Conservation (phyloP, 176 grass and related monocot species). For the Urochloa ruziziensis region DNA sequence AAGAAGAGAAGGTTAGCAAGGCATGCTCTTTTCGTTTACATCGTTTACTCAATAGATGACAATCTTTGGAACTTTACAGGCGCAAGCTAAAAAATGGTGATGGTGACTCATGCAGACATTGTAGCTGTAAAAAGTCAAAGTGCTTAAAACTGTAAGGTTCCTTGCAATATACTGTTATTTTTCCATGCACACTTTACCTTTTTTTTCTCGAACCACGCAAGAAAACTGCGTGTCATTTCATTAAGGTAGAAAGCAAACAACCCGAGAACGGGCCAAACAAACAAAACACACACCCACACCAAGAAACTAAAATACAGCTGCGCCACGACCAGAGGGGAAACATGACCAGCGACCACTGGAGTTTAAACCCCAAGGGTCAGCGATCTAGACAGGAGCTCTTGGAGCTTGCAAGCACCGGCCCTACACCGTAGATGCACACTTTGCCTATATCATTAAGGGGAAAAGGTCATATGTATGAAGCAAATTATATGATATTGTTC, state of each 20-base stretch:
- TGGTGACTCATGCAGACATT: slow-evolving; percentile 70
- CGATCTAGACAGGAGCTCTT: no score
- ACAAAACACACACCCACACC: no score
- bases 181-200: slow-evolving; percentile 1
- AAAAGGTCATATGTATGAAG: neutral
- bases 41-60: slow-evolving; percentile 18
- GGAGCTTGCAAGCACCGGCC: no score
- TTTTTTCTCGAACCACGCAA: no score
- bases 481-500: neutral
- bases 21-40: neutral
- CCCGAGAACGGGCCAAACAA: no score
- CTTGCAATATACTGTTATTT: neutral
- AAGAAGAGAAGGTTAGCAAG: slow-evolving; percentile 79
- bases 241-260: no score
- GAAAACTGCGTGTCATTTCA: no score
- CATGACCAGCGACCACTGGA: no score
- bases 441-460: neutral
- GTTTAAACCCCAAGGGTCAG: no score
- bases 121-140: slow-evolving; percentile 98
- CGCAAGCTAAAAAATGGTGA: slow-evolving; percentile 66
- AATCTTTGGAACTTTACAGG: slow-evolving; percentile 36
- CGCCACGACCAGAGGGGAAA: no score
- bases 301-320: no score
- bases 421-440: no score
- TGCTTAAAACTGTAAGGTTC: slow-evolving; percentile 90